Evolutionary conservation across 306 rosid species (phyloP).

Genomic region (Castanospermum australe): DNA sequence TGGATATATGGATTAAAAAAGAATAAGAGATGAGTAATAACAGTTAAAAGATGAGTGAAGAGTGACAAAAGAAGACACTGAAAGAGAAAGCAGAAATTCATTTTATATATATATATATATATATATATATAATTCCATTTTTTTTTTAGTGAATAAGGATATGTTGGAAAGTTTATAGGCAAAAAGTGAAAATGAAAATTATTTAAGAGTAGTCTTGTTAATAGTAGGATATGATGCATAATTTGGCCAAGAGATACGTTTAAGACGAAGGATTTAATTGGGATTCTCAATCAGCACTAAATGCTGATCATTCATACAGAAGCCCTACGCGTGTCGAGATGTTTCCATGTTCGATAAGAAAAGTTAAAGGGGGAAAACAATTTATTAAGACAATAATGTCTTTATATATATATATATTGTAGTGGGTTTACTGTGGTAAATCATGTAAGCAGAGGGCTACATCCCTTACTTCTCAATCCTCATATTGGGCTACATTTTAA

Average conservation of each 20-base stretch:
- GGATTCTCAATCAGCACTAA: slow-evolving; percentile 22
- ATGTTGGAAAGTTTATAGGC: too few species aligned
- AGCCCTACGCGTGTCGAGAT: slow-evolving; percentile 33
- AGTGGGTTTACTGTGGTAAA: slow-evolving; percentile 30
- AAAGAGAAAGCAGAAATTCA: too few species aligned
- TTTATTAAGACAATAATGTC: slow-evolving; percentile 16
- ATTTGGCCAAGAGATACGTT: not conserved
- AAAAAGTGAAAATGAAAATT: too few species aligned
- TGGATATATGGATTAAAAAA: too few species aligned
- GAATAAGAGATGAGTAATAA: too few species aligned
- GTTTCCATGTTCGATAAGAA: slow-evolving; percentile 26
- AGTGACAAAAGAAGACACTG: too few species aligned
- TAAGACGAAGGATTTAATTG: slow-evolving; percentile 9
- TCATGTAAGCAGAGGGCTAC: slow-evolving; percentile 8
- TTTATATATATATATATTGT: not conserved
- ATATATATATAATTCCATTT: too few species aligned
- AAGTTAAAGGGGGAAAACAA: slow-evolving; percentile 18
- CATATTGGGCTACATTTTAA: not conserved
- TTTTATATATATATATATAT: too few species aligned
- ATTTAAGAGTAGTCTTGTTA: too few species aligned
- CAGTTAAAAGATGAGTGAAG: too few species aligned
- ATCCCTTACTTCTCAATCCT: not conserved
- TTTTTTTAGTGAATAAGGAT: too few species aligned
- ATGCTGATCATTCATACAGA: slow-evolving; percentile 30
- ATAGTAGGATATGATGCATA: not conserved